phyloP scores from a whole-genome alignment of 208 protist species.

The Trypanosoma scelopori region DNA sequence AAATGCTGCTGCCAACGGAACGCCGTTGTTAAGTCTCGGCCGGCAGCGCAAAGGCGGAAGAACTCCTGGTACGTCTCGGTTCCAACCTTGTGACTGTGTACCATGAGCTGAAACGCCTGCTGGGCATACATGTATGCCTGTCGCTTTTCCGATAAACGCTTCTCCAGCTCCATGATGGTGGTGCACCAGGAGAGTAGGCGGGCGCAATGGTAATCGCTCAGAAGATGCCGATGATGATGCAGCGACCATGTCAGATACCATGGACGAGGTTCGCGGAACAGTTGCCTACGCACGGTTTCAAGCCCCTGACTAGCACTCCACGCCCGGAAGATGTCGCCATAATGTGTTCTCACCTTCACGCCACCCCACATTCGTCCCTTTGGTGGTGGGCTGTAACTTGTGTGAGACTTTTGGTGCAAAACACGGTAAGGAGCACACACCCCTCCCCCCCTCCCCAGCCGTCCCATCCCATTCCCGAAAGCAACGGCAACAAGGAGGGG shows the following conservation, averaged over 20 bases:
- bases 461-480: neutral
- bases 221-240: slow-evolving; percentile 66
- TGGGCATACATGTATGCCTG: slow-evolving; percentile 84
- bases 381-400: neutral
- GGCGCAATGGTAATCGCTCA: slow-evolving; percentile 80
- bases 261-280: slow-evolving; percentile 81
- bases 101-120: slow-evolving; percentile 70
- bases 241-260: slow-evolving; percentile 77
- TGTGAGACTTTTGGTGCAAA: neutral
- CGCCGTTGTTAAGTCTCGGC: slow-evolving; percentile 76
- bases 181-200: slow-evolving; percentile 79
- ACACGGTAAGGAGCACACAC: too few relatives aligned
- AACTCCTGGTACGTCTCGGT: slow-evolving; percentile 60
- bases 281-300: slow-evolving; percentile 50
- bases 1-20: slow-evolving; percentile 85
- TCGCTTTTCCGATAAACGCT: slow-evolving; percentile 30
- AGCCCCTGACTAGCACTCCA: slow-evolving; percentile 74
- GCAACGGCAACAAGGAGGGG: neutral
- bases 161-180: slow-evolving; percentile 56
- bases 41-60: slow-evolving; percentile 76
- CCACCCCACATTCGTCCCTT: slow-evolving; percentile 74
- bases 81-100: slow-evolving; percentile 73
- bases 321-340: slow-evolving; percentile 66
- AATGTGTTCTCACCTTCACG: slow-evolving; percentile 65
- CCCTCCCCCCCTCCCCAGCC: too few relatives aligned